These are phyloP conservation scores for Geopyxis carbonaria DNA, from an alignment of 495 filamentous ascomycete genomes.

Conservation along the genomic window DNA sequence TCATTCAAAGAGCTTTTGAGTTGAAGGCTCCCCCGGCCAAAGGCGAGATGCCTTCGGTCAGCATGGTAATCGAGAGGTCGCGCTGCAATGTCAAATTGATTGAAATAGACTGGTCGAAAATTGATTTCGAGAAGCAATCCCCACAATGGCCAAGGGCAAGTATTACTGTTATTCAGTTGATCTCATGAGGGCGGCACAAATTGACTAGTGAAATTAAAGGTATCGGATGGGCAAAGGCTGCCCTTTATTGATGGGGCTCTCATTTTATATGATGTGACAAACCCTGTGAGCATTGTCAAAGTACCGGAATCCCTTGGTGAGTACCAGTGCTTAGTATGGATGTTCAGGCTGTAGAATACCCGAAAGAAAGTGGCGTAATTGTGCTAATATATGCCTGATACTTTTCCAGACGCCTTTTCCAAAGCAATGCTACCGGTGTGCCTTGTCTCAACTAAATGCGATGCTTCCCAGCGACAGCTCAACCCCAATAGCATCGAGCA, in stretches of 20 bases:
- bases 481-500: conserved; percentile 43
- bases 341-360: background rate
- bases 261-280: conserved; percentile 71
- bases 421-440: conserved; percentile 52
- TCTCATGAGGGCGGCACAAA: no score
- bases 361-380: background rate
- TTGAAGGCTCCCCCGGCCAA: conserved; percentile 39
- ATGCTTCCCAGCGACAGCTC: conserved; percentile 31
- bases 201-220: conserved; percentile 11
- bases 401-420: conserved; percentile 44
- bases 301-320: conserved; percentile 56
- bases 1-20: conserved; percentile 65
- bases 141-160: conserved; percentile 65
- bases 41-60: conserved; percentile 45
- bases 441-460: conserved; percentile 74
- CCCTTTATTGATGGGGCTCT: conserved; percentile 69
- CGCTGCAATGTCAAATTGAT: conserved; percentile 65
- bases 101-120: conserved; percentile 52
- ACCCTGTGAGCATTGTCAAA: conserved; percentile 47
- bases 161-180: conserved; percentile 14
- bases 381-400: background rate
- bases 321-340: no score
- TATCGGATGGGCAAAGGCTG: conserved; percentile 38
- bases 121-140: conserved; percentile 49
- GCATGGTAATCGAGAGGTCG: conserved; percentile 57